Conservation (phyloP, 768 basidiomycete species). For the Leucocoprinus birnbaumii region DNA sequence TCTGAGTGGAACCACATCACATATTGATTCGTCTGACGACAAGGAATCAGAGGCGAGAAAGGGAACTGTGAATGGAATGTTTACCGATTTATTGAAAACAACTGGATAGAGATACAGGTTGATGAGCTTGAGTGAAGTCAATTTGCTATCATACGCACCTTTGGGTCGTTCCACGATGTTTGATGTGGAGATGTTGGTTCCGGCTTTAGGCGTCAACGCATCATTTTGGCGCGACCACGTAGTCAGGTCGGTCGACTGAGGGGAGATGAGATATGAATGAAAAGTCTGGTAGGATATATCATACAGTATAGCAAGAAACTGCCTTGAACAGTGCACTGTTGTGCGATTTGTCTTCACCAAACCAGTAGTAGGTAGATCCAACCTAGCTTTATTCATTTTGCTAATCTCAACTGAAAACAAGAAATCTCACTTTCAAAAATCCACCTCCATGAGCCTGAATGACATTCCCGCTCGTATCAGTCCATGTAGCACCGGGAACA, state of each 20-base stretch:
- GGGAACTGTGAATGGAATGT: background rate
- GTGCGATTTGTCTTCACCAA: conserved; percentile 59
- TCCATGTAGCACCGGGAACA: conserved; percentile 61
- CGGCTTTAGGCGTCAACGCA: conserved; percentile 50
- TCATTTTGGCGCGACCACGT: conserved; percentile 59
- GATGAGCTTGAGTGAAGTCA: background rate
- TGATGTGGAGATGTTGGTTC: conserved; percentile 53
- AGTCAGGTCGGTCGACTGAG: conserved; percentile 46
- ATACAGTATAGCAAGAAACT: conserved; percentile 56
- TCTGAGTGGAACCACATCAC: conserved; percentile 77
- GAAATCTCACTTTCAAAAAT: conserved; percentile 42
- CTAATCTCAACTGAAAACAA: background rate
- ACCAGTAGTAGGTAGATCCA: conserved; percentile 56
- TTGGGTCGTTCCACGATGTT: conserved; percentile 65
- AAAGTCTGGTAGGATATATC: background rate
- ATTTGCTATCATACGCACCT: conserved; percentile 28
- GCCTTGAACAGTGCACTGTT: conserved; percentile 55
- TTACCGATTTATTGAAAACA: conserved; percentile 48
- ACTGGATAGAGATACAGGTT: conserved; percentile 28
- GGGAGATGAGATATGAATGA: background rate
- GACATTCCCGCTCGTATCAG: conserved; percentile 54
- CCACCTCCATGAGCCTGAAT: conserved; percentile 67
- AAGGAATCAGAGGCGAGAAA: background rate
- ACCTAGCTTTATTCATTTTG: conserved; percentile 28
- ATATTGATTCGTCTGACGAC: conserved; percentile 50